phyloP scores from a whole-genome alignment of 768 basidiomycete species.

The Fomitopsis pulvina region DNA sequence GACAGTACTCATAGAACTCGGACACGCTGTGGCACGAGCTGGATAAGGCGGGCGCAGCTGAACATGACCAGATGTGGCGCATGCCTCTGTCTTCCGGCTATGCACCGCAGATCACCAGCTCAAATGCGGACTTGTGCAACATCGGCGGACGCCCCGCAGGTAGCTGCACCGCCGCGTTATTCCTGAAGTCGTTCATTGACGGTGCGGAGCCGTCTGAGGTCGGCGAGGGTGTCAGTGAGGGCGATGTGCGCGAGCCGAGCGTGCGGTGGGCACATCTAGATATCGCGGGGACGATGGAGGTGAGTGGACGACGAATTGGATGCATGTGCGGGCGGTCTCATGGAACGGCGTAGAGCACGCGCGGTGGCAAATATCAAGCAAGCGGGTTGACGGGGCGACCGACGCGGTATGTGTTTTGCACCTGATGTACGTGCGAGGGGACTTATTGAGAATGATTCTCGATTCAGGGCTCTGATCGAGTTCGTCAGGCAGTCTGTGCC shows the following conservation, averaged over 20 bases:
- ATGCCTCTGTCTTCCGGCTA: slow-evolving; percentile 85
- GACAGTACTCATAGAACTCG: slow-evolving; percentile 58
- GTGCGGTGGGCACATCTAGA: slow-evolving; percentile 87
- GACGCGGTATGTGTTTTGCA: slow-evolving; percentile 50
- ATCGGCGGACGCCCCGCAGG: slow-evolving; percentile 70
- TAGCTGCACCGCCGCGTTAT: slow-evolving; percentile 76
- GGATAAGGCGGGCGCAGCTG: slow-evolving; percentile 59
- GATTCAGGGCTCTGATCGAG: not conserved
- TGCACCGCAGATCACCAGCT: slow-evolving; percentile 65
- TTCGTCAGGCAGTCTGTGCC: not conserved
- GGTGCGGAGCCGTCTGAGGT: slow-evolving; percentile 63
- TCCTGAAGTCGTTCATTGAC: slow-evolving; percentile 78
- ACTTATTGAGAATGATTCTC: not conserved
- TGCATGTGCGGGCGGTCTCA: too few species aligned
- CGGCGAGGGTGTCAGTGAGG: slow-evolving; percentile 35
- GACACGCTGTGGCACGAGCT: slow-evolving; percentile 70
- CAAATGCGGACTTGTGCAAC: slow-evolving; percentile 83
- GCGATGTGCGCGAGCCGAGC: slow-evolving; percentile 14
- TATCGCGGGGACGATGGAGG: slow-evolving; percentile 76
- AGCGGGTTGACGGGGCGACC: slow-evolving; percentile 79
- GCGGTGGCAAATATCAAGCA: slow-evolving; percentile 55
- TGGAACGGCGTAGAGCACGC: slow-evolving; percentile 32
- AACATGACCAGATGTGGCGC: slow-evolving; percentile 85
- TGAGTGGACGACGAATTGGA: slow-evolving; percentile 22
- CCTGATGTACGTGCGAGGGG: not conserved